Conservation (phyloP, 257 asterid genomes). For the Echium plantagineum region DNA sequence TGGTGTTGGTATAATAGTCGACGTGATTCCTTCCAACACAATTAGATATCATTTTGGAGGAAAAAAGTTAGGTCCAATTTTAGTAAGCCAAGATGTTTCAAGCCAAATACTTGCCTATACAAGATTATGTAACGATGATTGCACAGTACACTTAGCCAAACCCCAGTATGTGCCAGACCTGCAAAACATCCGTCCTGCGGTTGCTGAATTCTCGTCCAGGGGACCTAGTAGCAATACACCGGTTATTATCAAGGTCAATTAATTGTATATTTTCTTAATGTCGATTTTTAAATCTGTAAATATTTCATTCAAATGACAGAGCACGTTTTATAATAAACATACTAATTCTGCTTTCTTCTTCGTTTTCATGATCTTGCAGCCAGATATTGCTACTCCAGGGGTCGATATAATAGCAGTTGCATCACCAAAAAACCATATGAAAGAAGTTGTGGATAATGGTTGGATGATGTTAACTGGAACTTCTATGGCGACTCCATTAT, state of each 20-base stretch:
- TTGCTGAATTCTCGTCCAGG: not conserved
- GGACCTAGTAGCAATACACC: not conserved
- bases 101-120: not conserved
- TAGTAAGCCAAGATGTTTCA: not conserved
- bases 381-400: not conserved
- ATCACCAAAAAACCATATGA: no score
- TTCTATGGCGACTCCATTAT: constrained; percentile 13
- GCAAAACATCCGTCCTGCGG: not conserved
- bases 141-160: not conserved
- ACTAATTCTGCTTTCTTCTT: no score
- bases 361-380: not conserved
- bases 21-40: not conserved
- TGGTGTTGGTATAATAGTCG: not conserved
- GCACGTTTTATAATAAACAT: no score
- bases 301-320: no score
- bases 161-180: not conserved
- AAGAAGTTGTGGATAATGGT: no score
- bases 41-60: no score
- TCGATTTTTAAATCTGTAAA: no score
- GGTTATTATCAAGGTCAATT: not conserved
- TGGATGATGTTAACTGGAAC: not conserved
- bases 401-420: no score
- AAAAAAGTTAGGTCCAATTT: no score
- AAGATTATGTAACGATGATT: not conserved
- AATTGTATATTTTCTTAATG: no score